A percentile compares a stretch with the other conserved stretches of the same genome.
These are phyloP conservation scores for Chiua virens DNA, from an alignment of 768 basidiomycete species.

Conservation along the genomic window DNA sequence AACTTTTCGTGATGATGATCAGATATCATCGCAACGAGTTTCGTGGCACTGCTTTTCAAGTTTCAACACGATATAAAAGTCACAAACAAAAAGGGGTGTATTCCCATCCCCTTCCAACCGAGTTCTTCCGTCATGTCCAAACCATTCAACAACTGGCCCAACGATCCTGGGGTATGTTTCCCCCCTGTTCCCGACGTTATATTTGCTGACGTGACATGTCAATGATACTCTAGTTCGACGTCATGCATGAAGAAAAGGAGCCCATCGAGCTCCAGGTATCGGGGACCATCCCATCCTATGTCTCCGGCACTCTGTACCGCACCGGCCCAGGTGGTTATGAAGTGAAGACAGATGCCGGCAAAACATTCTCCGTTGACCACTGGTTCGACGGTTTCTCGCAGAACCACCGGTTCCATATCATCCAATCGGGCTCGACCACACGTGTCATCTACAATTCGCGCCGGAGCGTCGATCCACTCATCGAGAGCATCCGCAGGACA, in stretches of 20 bases:
- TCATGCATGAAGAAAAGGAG: conserved; percentile 27
- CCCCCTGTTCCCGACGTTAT: not conserved
- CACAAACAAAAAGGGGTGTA: not conserved
- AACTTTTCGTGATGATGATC: too few relatives aligned
- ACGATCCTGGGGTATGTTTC: conserved; percentile 26
- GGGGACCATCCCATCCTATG: conserved; percentile 34
- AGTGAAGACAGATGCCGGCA: conserved; percentile 19
- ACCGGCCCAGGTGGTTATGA: conserved; percentile 38
- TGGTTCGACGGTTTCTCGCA: conserved; percentile 44
- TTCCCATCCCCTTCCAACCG: not conserved
- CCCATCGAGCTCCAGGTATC: conserved; percentile 29
- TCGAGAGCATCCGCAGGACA: conserved; percentile 29
- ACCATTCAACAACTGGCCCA: conserved; percentile 32
- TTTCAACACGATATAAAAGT: not conserved
- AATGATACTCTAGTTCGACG: conserved; percentile 24
- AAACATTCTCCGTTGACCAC: conserved; percentile 31
- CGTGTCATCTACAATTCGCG: conserved; percentile 38
- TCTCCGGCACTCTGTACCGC: conserved; percentile 38
- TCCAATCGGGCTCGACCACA: conserved; percentile 18
- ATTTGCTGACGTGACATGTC: not conserved
- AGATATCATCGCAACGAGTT: too few relatives aligned
- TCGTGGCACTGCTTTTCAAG: not conserved
- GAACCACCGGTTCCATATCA: conserved; percentile 41
- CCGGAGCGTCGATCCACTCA: conserved; percentile 27
- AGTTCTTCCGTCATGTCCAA: conserved; percentile 12